Evolutionary conservation across 306 rosid genomes (phyloP), one percentile per base, ranked within the genome.

Genomic region (Medicago ruthenica): DNA sequence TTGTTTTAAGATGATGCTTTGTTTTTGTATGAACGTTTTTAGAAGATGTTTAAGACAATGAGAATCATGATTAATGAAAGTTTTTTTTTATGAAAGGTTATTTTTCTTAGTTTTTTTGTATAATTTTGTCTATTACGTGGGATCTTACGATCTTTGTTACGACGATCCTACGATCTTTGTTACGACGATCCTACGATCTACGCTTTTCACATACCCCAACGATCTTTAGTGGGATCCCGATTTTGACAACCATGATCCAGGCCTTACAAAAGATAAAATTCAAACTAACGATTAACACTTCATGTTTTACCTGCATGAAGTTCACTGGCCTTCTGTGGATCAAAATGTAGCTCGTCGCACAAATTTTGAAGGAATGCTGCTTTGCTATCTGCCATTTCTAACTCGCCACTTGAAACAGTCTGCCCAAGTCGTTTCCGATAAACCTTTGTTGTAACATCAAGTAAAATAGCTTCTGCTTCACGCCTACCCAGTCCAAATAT

Each of bases 401-500:
- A 82, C 67, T 88, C 86, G 44, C 98, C 97, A 47, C 77, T 80
- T 39, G 87, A 81, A 82, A 83, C 93, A 66, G 93, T 83, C 77
- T 90, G 88, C 75, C 87, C 67, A 87, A 95, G 98, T 36, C 83
- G 88, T 70, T 85, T 95, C 22, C 97, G 97, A 76, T 95, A 95
- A 34, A 67, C 91, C 88, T 92, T 92, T 6, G 90, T 85, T 20
- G 97, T 90, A 73, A 88, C 82, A 70, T 92, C 99, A 40, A 88
- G 88, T 47, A 84, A 81, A 79, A 95, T 83, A 75, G 88, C 77
- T 80, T 92, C 98, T 76, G 98, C 87, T 85, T 95, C 98, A 55
- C 97, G 96, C 71, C 89, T 95, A 58, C 97, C 97, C 66, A 95
- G 77, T 57, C 98, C 98, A 88, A 95, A 92, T 86, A 92, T 90